Base-by-base conservation (phyloP, 257 asterid species). In the Galeopsis tetrahit region DNA sequence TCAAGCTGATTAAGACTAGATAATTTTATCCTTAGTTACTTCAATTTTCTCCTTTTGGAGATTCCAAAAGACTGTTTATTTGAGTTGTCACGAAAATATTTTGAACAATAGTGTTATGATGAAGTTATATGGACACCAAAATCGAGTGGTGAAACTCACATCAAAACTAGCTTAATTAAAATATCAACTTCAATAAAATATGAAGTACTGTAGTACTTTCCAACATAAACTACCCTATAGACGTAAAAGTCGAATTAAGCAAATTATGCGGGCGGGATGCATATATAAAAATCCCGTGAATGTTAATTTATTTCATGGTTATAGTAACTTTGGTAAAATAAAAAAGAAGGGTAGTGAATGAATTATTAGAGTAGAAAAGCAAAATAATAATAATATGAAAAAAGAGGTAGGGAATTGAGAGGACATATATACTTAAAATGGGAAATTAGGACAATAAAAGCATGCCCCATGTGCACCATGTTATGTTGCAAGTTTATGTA, bases 401-500 rank as follows among this genome's bases (percentile, higher is more conserved):
- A 43, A 36, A 31, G 68, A 73, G 33, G 64, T n/a, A 3, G 33
- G 64, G 21, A 3, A 35, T 56, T n/a, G 39, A 65, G 38, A 65
- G 70, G 81, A 68, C 63, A 71, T 11, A 71, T 11, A 57, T 11
- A 58, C 34, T 70, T 71, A 65, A 60, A 68, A 53, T 63, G 80
- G 88, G 70, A 77, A 77, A 77, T 69, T 69, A 66, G 81, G 73
- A 69, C 73, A 76, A 38, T 59, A 71, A 69, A 76, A 62, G 72
- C 72, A 75, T 70, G 33, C 57, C 39, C 84, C 88, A 86, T 80
- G 88, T 79, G 85, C 84, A 58, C 31, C 84, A 66, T 76, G 85
- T 82, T 74, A 63, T 64, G 58, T 31, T 39, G 10, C 75, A 65
- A 77, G 68, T 46, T 46, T 28, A 57, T 52, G 59, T 21, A 40